Conservation (phyloP, 164 flowering plant species). For the Tetrastigma voinierianum region DNA sequence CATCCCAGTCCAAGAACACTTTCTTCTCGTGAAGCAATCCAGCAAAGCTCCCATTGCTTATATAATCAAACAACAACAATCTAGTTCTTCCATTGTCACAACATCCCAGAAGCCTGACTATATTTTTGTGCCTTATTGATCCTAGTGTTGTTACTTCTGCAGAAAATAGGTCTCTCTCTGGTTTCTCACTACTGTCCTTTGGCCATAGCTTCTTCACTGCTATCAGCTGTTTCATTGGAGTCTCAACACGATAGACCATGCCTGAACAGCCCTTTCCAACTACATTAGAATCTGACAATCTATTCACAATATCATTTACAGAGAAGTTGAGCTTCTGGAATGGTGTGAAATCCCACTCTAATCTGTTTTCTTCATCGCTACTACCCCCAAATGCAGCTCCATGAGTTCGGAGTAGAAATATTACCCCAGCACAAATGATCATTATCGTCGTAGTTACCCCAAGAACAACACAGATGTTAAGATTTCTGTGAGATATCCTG, state of each 20-base stretch:
- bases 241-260: conserved; percentile 57
- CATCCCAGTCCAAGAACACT: conserved; percentile 52
- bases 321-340: conserved; percentile 62
- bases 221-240: conserved; percentile 34
- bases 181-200: conserved; percentile 23
- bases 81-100: conserved; percentile 46
- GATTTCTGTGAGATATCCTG: conserved; percentile 22
- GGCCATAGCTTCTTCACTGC: conserved; percentile 73
- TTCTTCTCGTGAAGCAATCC: conserved; percentile 53
- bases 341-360: conserved; percentile 54
- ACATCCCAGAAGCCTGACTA: conserved; percentile 60
- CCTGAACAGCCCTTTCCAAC: conserved; percentile 65
- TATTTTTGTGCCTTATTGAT: conserved; percentile 60
- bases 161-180: conserved; percentile 51
- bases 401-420: conserved; percentile 20
- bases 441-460: conserved; percentile 13
- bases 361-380: conserved; percentile 22
- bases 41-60: conserved; percentile 53
- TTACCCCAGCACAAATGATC: conserved; percentile 16
- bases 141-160: conserved; percentile 60
- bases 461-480: conserved; percentile 25
- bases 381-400: conserved; percentile 11
- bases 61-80: conserved; percentile 59
- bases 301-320: conserved; percentile 36
- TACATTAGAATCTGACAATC: conserved; percentile 43